Conservation (phyloP, 176 grass and related monocot genomes). For the barley (Hordeum vulgare) region MorexV3_pseudomolecules_assembly NC_058519.1:229343713-229344212, state of each 20-base stretch:
- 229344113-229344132: slow-evolving; percentile 29
- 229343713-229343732: slow-evolving; percentile 38
- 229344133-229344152: slow-evolving; percentile 28
- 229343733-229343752: slow-evolving; percentile 7
- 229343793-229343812: slow-evolving; percentile 34
- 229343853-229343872: slow-evolving; percentile 52
- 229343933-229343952: slow-evolving; percentile 37
- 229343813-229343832: slow-evolving; percentile 41
- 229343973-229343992: slow-evolving; percentile 43
- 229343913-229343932: slow-evolving; percentile 40
- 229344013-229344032: slow-evolving; percentile 28
- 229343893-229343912: slow-evolving; percentile 56
- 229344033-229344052: slow-evolving; percentile 33
- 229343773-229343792: slow-evolving; percentile 31
- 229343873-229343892: slow-evolving; percentile 52
- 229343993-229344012: slow-evolving; percentile 4
- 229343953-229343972: slow-evolving; percentile 23
- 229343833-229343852: slow-evolving; percentile 42
- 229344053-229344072: slow-evolving; percentile 28
- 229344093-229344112: slow-evolving; percentile 28
- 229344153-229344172: slow-evolving; percentile 50
- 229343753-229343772: slow-evolving; percentile 52
- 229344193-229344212: slow-evolving; percentile 41
- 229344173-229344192: slow-evolving; percentile 35
- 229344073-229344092: slow-evolving; percentile 30